phyloP scores from a whole-genome alignment of 352 stramenopile species.

The Globisporangium splendens region DNA sequence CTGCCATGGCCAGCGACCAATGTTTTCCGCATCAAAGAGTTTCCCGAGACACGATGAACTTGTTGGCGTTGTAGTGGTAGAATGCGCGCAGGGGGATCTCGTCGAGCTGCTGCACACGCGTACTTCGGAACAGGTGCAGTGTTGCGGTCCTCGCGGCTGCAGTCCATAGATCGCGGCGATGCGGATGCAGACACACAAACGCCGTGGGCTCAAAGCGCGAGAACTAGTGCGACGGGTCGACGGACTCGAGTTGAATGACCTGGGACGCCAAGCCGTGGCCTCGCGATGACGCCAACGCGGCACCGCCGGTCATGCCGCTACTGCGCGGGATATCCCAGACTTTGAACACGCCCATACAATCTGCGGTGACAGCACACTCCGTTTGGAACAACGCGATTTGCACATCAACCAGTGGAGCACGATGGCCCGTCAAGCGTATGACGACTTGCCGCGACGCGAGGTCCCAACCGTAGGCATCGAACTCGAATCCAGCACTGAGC shows the following conservation, averaged over 20 bases:
- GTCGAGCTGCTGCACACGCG: slow-evolving; percentile 61
- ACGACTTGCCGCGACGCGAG: slow-evolving; percentile 70
- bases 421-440: slow-evolving; percentile 64
- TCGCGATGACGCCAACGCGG: neutral
- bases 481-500: slow-evolving; percentile 82
- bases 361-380: slow-evolving; percentile 77
- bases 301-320: slow-evolving; percentile 20
- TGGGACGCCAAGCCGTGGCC: slow-evolving; percentile 28
- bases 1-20: slow-evolving; percentile 36
- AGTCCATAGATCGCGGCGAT: slow-evolving; percentile 59
- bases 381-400: slow-evolving; percentile 71
- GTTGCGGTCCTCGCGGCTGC: slow-evolving; percentile 42
- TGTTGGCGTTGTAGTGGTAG: slow-evolving; percentile 66
- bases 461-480: slow-evolving; percentile 82
- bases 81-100: slow-evolving; percentile 70
- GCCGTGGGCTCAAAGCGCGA: slow-evolving; percentile 47
- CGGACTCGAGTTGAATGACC: slow-evolving; percentile 59
- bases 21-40: slow-evolving; percentile 60
- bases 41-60: slow-evolving; percentile 67
- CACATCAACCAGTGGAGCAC: slow-evolving; percentile 67
- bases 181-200: slow-evolving; percentile 54
- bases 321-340: slow-evolving; percentile 79
- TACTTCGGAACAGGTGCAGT: slow-evolving; percentile 53
- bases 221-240: slow-evolving; percentile 54
- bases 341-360: slow-evolving; percentile 71